phyloP scores from a whole-genome alignment of 2,329 filamentous ascomycete genomes.

The Ophiostoma perfectum region DNA sequence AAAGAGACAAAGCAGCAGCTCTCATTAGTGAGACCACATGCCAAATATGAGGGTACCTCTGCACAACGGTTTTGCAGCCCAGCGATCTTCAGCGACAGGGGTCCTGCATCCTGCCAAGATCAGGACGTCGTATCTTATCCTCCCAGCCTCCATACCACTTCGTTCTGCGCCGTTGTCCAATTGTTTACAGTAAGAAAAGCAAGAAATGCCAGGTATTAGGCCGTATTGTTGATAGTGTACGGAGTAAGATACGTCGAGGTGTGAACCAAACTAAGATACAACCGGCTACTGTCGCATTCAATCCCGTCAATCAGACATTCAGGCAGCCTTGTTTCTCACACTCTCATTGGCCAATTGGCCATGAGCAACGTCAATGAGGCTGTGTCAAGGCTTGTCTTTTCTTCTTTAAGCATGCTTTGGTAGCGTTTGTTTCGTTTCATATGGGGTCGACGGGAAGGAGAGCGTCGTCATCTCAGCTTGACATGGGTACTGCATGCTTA shows the following conservation, averaged over 20 bases:
- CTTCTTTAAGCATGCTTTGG: background rate
- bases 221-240: too few species aligned
- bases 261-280: too few species aligned
- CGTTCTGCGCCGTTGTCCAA: too few species aligned
- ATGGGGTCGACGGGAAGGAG: background rate
- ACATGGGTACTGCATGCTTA: background rate
- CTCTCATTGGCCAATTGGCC: background rate
- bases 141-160: too few species aligned
- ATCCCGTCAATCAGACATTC: background rate
- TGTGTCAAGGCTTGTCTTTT: background rate
- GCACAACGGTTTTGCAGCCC: background rate
- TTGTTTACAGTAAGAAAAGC: too few species aligned
- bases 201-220: too few species aligned
- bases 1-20: background rate
- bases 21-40: background rate
- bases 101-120: too few species aligned
- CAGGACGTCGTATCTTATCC: too few species aligned
- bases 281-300: background rate
- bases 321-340: constrained; percentile 4
- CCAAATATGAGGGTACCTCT: background rate
- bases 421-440: background rate
- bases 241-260: too few species aligned
- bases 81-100: too few species aligned
- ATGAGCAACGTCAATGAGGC: background rate
- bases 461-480: background rate